Base-by-base conservation (phyloP, 257 asterid genomes). In the Solanum rostratum region DNA sequence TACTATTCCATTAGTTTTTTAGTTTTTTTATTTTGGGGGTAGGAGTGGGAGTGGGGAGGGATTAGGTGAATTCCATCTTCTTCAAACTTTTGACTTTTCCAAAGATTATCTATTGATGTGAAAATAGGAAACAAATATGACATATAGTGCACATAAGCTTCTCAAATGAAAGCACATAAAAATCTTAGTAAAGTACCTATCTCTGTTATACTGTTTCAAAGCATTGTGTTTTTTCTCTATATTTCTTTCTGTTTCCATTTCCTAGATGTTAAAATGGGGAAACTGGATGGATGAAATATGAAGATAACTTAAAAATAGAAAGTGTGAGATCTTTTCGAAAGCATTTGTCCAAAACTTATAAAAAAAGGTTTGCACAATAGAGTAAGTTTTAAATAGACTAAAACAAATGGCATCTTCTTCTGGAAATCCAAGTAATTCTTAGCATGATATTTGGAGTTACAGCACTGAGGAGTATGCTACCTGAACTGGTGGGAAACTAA, bases 401-500 rank as follows among this genome's bases (percentile, higher is more conserved):
- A 1, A 33, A 33, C 39, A 33, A 33, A 4, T 33, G 39, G 39
- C 39, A 33, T 33, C 39, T 33, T 33, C 6, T 33, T 33, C 39
- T 33, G 6, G 39, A 33, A 33, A 33, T 33, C 39, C 39, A 3
- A 33, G 39, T 33, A 3, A 33, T 3, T 33, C 4, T 33, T 33
- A 33, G 39, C 39, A 33, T 33, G 39, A 33, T 33, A 33, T 33
- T 33, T 4, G 39, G 39, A n/a, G 14, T 15, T 16, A 15, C 13
- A 3, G 29, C 22, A 27, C 29, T 50, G 18, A 76, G 82, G 82
- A 27, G 43, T 9, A 76, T 22, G 39, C 80, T 87, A 96, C 99
- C 99, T 96, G 99, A 83, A 96, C 90, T 37, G 99, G 96, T 29
- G 99, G 99, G 84, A 96, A 96, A 91, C 93, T 85, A 87, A 92